Conservation (phyloP, 768 basidiomycete species). For the Crassisporium funariophilum region DNA sequence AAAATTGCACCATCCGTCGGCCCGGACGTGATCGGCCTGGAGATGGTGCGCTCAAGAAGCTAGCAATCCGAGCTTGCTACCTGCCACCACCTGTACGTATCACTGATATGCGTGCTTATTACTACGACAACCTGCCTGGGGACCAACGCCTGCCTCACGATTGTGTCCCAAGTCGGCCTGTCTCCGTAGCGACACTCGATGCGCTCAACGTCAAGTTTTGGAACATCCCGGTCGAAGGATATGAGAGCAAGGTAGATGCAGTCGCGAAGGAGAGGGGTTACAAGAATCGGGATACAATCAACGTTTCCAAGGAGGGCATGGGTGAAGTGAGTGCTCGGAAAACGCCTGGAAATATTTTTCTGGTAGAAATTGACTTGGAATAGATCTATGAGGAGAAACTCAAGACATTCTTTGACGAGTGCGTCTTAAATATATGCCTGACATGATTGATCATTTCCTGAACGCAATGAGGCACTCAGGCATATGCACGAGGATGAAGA, state of each 20-base stretch:
- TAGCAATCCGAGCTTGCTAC: slow-evolving; percentile 2
- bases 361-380: neutral
- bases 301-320: slow-evolving; percentile 75
- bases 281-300: slow-evolving; percentile 82
- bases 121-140: slow-evolving; percentile 71
- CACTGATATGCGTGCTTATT: slow-evolving; percentile 67
- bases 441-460: too few species aligned
- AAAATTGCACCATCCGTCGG: too few species aligned
- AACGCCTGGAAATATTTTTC: neutral
- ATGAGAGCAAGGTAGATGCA: slow-evolving; percentile 57
- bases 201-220: slow-evolving; percentile 67
- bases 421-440: slow-evolving; percentile 30
- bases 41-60: neutral
- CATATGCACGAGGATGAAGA: slow-evolving; percentile 98
- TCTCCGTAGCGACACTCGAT: slow-evolving; percentile 49
- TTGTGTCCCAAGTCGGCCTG: slow-evolving; percentile 57
- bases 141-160: slow-evolving; percentile 86
- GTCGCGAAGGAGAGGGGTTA: slow-evolving; percentile 73
- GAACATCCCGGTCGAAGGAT: slow-evolving; percentile 63
- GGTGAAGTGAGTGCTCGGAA: slow-evolving; percentile 56
- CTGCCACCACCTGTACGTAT: slow-evolving; percentile 4
- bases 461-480: too few species aligned
- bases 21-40: neutral
- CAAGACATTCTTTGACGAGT: slow-evolving; percentile 85
- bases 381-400: slow-evolving; percentile 77